phyloP scores from a whole-genome alignment of 2,329 filamentous ascomycete species.

The Colletotrichum spinosum region DNA sequence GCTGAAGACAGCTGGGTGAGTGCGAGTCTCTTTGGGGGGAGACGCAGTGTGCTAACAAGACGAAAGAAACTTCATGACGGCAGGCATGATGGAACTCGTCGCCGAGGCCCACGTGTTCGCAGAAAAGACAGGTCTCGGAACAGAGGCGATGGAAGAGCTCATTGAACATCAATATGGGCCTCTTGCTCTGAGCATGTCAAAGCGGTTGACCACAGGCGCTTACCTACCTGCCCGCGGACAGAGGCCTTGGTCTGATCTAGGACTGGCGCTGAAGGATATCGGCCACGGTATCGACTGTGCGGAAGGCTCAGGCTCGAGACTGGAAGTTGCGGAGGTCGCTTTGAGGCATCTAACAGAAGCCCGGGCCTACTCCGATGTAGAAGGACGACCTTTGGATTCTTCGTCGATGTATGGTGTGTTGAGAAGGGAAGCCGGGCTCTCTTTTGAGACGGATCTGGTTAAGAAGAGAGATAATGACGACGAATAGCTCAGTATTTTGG shows the following conservation, averaged over 20 bases:
- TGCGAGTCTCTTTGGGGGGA: neutral
- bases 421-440: slow-evolving; percentile 54
- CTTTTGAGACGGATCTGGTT: slow-evolving; percentile 55
- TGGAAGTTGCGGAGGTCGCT: slow-evolving; percentile 56
- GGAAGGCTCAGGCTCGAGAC: slow-evolving; percentile 48
- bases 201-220: slow-evolving; percentile 51
- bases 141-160: slow-evolving; percentile 54
- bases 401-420: slow-evolving; percentile 63
- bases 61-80: slow-evolving; percentile 60
- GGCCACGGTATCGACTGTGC: slow-evolving; percentile 60
- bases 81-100: slow-evolving; percentile 61
- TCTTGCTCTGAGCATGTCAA: slow-evolving; percentile 51
- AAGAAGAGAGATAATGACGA: slow-evolving; percentile 43
- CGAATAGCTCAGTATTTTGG: no score
- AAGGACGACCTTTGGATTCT: slow-evolving; percentile 56
- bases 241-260: slow-evolving; percentile 59
- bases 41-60: neutral
- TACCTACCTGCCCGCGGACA: slow-evolving; percentile 49
- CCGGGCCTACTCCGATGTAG: slow-evolving; percentile 48
- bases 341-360: slow-evolving; percentile 57
- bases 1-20: slow-evolving; percentile 60
- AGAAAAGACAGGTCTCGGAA: slow-evolving; percentile 55
- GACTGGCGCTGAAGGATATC: slow-evolving; percentile 64
- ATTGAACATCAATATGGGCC: slow-evolving; percentile 54
- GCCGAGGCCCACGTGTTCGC: slow-evolving; percentile 63